phyloP scores from a whole-genome alignment of 2,329 filamentous ascomycete genomes.

The Colletotrichum sidae region DNA sequence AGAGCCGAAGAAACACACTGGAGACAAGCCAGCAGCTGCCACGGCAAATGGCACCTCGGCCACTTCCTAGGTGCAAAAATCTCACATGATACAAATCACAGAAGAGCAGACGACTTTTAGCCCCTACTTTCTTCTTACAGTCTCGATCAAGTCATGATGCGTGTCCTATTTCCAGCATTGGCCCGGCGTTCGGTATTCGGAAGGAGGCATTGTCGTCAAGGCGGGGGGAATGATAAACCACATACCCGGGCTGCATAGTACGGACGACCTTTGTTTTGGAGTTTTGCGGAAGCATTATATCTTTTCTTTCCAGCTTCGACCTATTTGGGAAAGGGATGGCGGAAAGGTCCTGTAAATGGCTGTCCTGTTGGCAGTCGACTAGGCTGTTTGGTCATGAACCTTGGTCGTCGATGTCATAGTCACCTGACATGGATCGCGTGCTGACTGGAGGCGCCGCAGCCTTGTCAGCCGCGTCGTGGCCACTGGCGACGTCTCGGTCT shows the following conservation, averaged over 20 bases:
- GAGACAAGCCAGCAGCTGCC: constrained; percentile 26
- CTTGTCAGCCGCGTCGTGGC: constrained; percentile 21
- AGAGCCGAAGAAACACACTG: constrained; percentile 42
- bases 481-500: neutral
- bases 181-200: constrained; percentile 37
- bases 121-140: constrained; percentile 13
- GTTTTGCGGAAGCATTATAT: constrained; percentile 37
- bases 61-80: constrained; percentile 27
- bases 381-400: constrained; percentile 9
- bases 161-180: constrained; percentile 37
- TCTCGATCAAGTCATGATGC: constrained; percentile 31
- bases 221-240: constrained; percentile 39
- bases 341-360: neutral
- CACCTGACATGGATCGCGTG: constrained; percentile 32
- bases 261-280: constrained; percentile 36
- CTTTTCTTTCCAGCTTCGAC: constrained; percentile 22
- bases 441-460: constrained; percentile 3
- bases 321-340: constrained; percentile 3
- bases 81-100: constrained; percentile 26
- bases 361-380: constrained; percentile 1
- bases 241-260: constrained; percentile 40
- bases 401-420: constrained; percentile 3
- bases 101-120: constrained; percentile 10
- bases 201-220: constrained; percentile 34
- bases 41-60: constrained; percentile 37